These are phyloP conservation scores for Moesziomyces sp. DNA, from an alignment of 1,284 basidiomycete genomes.

Conservation along the genomic window DNA sequence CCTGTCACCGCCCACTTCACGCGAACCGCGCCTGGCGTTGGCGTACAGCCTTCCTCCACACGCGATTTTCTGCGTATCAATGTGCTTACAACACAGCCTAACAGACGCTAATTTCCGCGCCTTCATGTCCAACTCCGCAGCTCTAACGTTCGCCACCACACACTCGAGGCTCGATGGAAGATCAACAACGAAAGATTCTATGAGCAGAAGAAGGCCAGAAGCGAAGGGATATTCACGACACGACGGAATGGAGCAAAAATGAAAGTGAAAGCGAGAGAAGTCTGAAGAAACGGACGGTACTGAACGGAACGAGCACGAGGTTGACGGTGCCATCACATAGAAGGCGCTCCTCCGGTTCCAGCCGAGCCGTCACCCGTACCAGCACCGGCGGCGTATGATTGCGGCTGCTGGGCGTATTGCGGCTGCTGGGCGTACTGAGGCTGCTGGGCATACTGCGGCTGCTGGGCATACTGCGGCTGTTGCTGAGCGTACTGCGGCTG, in stretches of 20 bases:
- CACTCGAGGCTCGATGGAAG: background rate
- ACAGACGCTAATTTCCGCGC: background rate
- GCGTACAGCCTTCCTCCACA: conserved; percentile 38
- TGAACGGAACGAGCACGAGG: background rate
- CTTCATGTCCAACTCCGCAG: background rate
- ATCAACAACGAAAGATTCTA: background rate
- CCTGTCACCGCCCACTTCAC: conserved; percentile 19
- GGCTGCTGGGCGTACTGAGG: background rate
- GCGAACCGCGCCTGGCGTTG: conserved; percentile 45
- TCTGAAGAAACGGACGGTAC: background rate
- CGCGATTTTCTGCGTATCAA: background rate
- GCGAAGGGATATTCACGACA: background rate
- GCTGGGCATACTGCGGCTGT: background rate
- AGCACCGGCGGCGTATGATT: no score
- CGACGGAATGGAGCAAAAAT: background rate
- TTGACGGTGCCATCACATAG: background rate
- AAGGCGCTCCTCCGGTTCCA: background rate
- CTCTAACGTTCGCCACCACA: background rate
- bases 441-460: conserved; percentile 1
- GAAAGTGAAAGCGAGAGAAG: background rate
- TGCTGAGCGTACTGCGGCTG: background rate
- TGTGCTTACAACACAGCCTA: background rate
- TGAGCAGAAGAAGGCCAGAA: background rate
- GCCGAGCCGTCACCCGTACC: no score
- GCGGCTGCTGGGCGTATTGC: background rate